A percentile compares a stretch with the other conserved stretches of the same genome.
Conservation (phyloP, 192 early-diverging fungal species). For the Fimicolochytrium jonesii region DNA sequence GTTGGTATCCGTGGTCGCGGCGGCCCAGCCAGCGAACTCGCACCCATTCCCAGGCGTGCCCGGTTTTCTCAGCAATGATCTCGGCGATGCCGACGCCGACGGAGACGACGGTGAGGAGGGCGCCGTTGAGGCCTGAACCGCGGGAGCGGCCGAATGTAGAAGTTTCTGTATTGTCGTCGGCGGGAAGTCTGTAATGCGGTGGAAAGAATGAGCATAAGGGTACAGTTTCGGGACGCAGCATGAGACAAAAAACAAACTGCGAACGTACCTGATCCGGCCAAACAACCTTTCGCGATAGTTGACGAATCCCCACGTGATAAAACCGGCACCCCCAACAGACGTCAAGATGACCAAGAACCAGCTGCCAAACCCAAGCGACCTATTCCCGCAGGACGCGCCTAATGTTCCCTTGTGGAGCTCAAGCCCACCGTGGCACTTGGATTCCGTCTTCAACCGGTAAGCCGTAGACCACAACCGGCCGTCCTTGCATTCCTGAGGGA, state of each 20-base stretch:
- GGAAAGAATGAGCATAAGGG: not conserved
- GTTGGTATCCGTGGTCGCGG: conserved; percentile 15
- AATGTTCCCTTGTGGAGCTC: conserved; percentile 8
- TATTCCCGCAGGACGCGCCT: conserved; percentile 17
- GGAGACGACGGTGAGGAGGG: conserved; percentile 5
- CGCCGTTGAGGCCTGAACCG: not conserved
- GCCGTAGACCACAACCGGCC: conserved; percentile 20
- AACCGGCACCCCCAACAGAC: conserved; percentile 30
- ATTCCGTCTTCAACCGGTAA: conserved; percentile 23
- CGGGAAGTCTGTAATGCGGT: conserved; percentile 23
- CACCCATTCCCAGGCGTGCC: conserved; percentile 17
- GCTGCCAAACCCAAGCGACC: conserved; percentile 11
- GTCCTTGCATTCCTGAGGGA: conserved; percentile 6
- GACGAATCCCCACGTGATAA: conserved; percentile 24
- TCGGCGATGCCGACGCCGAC: conserved; percentile 25
- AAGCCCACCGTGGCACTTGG: conserved; percentile 33
- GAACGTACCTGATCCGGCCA: conserved; percentile 33
- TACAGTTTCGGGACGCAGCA: not conserved
- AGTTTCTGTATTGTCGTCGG: conserved; percentile 14
- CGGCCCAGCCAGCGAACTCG: not conserved
- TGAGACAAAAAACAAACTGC: not conserved
- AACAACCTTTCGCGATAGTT: conserved; percentile 20
- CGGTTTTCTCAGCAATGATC: conserved; percentile 9
- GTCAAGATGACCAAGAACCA: conserved; percentile 31
- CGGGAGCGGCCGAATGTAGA: not conserved